These are phyloP conservation scores for Boehmeria nivea DNA, from an alignment of 306 rosid genomes.

Conservation along the genomic window DNA sequence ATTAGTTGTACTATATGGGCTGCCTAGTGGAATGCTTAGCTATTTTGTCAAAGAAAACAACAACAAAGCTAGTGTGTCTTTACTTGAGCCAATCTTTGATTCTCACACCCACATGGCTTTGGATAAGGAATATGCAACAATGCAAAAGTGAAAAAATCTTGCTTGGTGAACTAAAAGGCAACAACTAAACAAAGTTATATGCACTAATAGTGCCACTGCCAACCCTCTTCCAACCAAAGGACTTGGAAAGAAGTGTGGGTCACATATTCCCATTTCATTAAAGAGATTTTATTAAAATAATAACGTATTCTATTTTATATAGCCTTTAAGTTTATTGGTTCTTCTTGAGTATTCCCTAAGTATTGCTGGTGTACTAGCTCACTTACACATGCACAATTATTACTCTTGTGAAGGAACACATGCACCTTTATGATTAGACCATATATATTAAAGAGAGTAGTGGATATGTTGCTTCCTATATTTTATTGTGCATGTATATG, in stretches of 20 bases:
- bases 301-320: not conserved
- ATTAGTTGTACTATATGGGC: not conserved
- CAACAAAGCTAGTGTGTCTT: slow-evolving; percentile 11
- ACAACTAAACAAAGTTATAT: slow-evolving; percentile 15
- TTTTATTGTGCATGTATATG: not conserved
- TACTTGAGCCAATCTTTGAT: slow-evolving; percentile 24
- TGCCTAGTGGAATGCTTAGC: slow-evolving; percentile 19
- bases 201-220: slow-evolving; percentile 11
- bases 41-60: slow-evolving; percentile 4
- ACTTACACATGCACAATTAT: slow-evolving; percentile 63
- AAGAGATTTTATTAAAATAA: slow-evolving; percentile 1
- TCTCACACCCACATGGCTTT: slow-evolving; percentile 24
- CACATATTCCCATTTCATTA: slow-evolving; percentile 29
- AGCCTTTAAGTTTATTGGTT: slow-evolving; percentile 33
- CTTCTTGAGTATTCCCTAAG: slow-evolving; percentile 63
- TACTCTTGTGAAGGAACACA: slow-evolving; percentile 48
- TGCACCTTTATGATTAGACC: slow-evolving; percentile 47
- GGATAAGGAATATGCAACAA: slow-evolving; percentile 28
- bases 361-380: slow-evolving; percentile 64
- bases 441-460: slow-evolving; percentile 15
- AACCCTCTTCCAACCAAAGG: slow-evolving; percentile 30
- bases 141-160: slow-evolving; percentile 13
- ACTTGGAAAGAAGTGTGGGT: slow-evolving; percentile 28
- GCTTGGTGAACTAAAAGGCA: slow-evolving; percentile 29
- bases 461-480: slow-evolving; percentile 21